Percentiles rank a stretch among this genome's conserved stretches.
phyloP scores from a whole-genome alignment of 305 asterid species.

The Fraxinus dipetala region DNA sequence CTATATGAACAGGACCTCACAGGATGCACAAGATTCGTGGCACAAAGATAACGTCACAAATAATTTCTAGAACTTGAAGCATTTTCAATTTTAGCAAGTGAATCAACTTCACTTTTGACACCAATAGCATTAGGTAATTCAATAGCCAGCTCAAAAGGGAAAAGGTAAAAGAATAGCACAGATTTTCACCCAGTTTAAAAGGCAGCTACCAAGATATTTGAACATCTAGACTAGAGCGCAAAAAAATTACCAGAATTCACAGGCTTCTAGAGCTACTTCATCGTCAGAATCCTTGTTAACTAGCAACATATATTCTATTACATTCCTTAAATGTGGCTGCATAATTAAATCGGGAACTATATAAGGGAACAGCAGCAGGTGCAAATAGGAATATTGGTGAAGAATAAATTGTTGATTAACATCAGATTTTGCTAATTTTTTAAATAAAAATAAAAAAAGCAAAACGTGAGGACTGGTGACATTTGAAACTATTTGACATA shows the following conservation, averaged over 20 bases:
- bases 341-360: conserved; percentile 24
- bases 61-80: background rate
- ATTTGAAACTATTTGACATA: conserved; percentile 8
- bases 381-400: background rate
- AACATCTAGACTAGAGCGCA: background rate
- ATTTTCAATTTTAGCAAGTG: background rate
- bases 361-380: conserved; percentile 28
- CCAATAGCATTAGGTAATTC: conserved; percentile 1
- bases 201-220: conserved; percentile 2
- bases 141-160: background rate
- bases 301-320: conserved; percentile 83
- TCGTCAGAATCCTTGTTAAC: conserved; percentile 91
- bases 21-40: background rate
- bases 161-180: background rate
- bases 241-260: conserved; percentile 85
- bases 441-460: background rate
- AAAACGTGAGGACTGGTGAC: background rate
- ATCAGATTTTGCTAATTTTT: background rate
- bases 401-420: background rate
- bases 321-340: conserved; percentile 90
- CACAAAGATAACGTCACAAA: conserved; percentile 2
- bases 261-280: conserved; percentile 97
- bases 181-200: background rate
- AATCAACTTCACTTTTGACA: background rate
- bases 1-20: background rate